Evolutionary conservation across 2,329 filamentous ascomycete species (phyloP).

Genomic region (Colletotrichum sp.): DNA sequence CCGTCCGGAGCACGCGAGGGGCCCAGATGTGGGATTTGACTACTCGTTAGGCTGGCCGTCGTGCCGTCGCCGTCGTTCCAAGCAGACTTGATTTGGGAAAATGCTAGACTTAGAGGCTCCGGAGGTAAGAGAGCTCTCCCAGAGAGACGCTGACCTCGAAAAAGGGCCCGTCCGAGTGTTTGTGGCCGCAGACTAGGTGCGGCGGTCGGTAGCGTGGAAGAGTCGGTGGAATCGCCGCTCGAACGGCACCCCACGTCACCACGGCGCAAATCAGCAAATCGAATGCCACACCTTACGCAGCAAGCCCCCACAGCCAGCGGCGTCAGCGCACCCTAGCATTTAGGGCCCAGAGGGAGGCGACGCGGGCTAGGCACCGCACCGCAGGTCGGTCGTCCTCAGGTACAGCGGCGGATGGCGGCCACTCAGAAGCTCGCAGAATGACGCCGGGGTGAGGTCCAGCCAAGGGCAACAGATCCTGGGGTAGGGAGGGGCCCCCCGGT

Average conservation of each 20-base stretch:
- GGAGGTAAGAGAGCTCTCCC: neutral
- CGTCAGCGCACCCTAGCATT: neutral
- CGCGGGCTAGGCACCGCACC: neutral
- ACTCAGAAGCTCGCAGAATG: conserved; percentile 7
- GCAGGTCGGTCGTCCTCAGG: neutral
- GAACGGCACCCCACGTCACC: neutral
- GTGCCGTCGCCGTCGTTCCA: neutral
- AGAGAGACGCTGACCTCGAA: neutral
- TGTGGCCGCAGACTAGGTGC: neutral
- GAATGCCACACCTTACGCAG: conserved; percentile 4
- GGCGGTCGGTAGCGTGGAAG: neutral
- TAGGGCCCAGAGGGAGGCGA: neutral
- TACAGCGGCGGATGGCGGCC: neutral
- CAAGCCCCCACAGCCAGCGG: neutral
- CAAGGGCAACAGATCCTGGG: conserved; percentile 5
- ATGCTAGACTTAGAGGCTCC: neutral
- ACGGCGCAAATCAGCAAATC: neutral
- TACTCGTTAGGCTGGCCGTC: neutral
- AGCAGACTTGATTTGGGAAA: neutral
- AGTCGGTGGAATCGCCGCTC: neutral
- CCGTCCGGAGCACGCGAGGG: neutral
- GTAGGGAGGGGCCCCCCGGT: conserved; percentile 1
- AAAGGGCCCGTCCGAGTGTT: neutral
- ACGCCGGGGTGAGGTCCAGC: neutral
- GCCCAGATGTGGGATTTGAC: neutral